Evolutionary conservation across 139 green algal species (phyloP), one percentile per base, ranked within the genome.

Genomic region (Closterium sp.): DNA sequence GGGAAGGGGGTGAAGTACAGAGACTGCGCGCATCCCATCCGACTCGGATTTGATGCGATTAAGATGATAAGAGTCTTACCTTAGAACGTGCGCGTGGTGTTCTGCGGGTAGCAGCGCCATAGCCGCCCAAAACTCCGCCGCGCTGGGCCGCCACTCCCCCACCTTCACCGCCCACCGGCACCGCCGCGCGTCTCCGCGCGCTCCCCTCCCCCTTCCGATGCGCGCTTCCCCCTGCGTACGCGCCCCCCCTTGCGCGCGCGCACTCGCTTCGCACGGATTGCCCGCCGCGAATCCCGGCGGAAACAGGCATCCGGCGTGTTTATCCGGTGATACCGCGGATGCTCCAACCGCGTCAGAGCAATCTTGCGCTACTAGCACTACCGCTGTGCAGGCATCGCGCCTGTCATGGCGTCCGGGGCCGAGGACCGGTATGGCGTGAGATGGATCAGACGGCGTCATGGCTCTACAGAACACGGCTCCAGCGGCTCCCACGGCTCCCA

Each of bases 11-110:
- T 8, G n/a, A 89, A 36, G 34, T 9, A 85, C n/a, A 84, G 34
- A 90, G 30, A 87, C 4, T 10, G 35, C 21, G 30, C 25, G 30
- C 25, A 90, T 84, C 9, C 0, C 8, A n/a, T n/a, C n/a, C n/a
- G n/a, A n/a, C n/a, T n/a, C n/a, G n/a, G n/a, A n/a, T n/a, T n/a
- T n/a, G n/a, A n/a, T n/a, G n/a, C n/a, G n/a, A n/a, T n/a, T n/a
- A n/a, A n/a, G n/a, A n/a, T n/a, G n/a, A n/a, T n/a, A n/a, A 90
- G 32, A 87, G 30, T 21, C 35, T 84, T 25, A 90, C 86, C 86
- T 90, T 10, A 90, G 30, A 81, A 90, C 86, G 35, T 90, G 30
- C 86, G n/a, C 86, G n/a, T 33, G 30, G 31, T 85, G n/a, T 33
- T 90, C 30, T 25, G 25, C 86, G n/a, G 86, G 86, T 4, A 90